Percentiles rank a stretch among this genome's conserved stretches.
Conservation (phyloP, 2,329 filamentous ascomycete genomes). For the Pseudovirgaria hyperparasitica region DNA sequence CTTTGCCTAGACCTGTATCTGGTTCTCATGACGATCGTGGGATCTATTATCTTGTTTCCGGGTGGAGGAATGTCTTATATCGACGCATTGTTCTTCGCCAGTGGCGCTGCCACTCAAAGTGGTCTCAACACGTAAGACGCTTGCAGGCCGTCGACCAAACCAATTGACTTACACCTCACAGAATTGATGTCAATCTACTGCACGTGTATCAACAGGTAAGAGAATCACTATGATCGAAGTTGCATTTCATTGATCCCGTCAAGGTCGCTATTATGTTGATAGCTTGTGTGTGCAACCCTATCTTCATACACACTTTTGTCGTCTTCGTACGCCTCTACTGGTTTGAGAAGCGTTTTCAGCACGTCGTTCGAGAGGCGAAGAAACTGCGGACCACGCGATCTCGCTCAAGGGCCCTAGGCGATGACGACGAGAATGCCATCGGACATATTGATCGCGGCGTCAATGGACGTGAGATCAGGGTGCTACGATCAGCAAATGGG, state of each 20-base stretch:
- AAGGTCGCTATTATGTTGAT: constrained; percentile 38
- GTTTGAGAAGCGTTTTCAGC: constrained; percentile 94
- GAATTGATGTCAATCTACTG: constrained; percentile 36
- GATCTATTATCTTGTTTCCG: constrained; percentile 65
- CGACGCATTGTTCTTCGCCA: constrained; percentile 81
- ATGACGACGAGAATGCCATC: constrained; percentile 30
- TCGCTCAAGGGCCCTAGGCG: constrained; percentile 40
- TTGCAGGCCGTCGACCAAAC: background rate
- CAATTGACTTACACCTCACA: constrained; percentile 13
- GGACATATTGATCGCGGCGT: constrained; percentile 49
- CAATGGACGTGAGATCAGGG: constrained; percentile 50
- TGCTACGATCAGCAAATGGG: constrained; percentile 47
- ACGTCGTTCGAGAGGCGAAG: constrained; percentile 63
- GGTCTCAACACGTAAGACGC: constrained; percentile 63
- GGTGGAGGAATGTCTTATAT: constrained; percentile 57
- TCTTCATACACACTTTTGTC: constrained; percentile 47
- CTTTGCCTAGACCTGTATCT: constrained; percentile 59
- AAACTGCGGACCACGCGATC: constrained; percentile 51
- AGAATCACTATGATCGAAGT: constrained; percentile 35
- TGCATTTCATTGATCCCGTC: background rate
- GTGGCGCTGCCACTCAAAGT: constrained; percentile 78
- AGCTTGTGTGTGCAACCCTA: constrained; percentile 25
- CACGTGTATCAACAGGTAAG: constrained; percentile 39
- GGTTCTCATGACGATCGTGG: constrained; percentile 56
- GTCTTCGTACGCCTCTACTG: constrained; percentile 91